Conservation (phyloP, 495 filamentous ascomycete species). For the Echria macrotheca region DNA sequence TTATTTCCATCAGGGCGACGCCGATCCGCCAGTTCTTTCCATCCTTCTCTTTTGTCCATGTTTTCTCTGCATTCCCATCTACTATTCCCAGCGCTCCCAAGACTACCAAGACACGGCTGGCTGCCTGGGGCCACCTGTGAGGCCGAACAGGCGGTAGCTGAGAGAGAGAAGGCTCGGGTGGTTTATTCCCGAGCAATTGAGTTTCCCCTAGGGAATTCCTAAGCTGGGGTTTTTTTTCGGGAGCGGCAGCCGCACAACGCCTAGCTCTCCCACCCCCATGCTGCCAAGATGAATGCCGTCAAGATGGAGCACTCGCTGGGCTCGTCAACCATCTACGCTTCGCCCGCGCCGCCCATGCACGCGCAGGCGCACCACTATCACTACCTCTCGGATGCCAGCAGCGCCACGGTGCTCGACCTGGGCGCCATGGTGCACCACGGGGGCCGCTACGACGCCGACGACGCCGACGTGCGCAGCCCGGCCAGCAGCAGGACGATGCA, state of each 20-base stretch:
- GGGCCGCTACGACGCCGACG: neutral
- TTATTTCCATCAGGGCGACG: slow-evolving; percentile 3
- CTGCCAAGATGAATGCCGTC: slow-evolving; percentile 10
- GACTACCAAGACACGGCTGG: no score
- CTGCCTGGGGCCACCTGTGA: no score
- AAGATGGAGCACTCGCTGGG: slow-evolving; percentile 23
- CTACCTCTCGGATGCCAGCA: slow-evolving; percentile 15
- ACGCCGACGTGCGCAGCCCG: slow-evolving; percentile 4
- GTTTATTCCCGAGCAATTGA: slow-evolving; percentile 9
- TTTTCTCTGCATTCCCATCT: neutral
- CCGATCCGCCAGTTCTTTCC: neutral
- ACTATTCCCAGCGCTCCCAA: neutral
- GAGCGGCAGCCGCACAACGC: slow-evolving; percentile 1
- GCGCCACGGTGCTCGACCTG: neutral
- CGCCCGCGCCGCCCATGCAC: slow-evolving; percentile 15
- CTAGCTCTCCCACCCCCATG: slow-evolving; percentile 3
- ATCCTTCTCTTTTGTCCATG: neutral
- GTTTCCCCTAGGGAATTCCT: slow-evolving; percentile 2
- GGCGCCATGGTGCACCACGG: neutral
- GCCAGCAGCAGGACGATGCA: slow-evolving; percentile 1
- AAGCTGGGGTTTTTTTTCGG: neutral
- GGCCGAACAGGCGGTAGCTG: no score
- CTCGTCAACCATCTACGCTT: slow-evolving; percentile 33
- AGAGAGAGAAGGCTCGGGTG: neutral
- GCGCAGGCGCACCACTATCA: slow-evolving; percentile 3